phyloP scores from a whole-genome alignment of 2,329 filamentous ascomycete genomes.

The Cercospora sp. region DNA sequence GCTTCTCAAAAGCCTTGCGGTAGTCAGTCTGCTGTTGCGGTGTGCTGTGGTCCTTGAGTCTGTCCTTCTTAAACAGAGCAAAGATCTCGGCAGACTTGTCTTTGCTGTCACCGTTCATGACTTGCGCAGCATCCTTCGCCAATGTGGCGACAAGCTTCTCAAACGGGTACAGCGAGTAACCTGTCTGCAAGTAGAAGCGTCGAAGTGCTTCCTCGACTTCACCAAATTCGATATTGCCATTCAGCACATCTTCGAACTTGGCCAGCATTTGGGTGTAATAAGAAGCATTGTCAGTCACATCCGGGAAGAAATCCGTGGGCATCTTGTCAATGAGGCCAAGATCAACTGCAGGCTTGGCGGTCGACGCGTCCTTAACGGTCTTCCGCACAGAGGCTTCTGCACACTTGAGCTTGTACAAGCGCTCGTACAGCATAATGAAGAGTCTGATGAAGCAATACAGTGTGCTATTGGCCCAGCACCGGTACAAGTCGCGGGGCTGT shows the following conservation, averaged over 20 bases:
- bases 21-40: slow-evolving; percentile 88
- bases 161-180: slow-evolving; percentile 91
- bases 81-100: slow-evolving; percentile 93
- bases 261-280: slow-evolving; percentile 85
- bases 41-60: slow-evolving; percentile 80
- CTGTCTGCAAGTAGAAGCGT: slow-evolving; percentile 84
- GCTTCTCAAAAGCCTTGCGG: slow-evolving; percentile 87
- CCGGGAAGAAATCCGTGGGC: slow-evolving; percentile 70
- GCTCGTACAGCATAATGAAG: slow-evolving; percentile 85
- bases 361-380: slow-evolving; percentile 71
- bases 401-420: slow-evolving; percentile 79
- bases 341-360: slow-evolving; percentile 76
- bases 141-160: slow-evolving; percentile 83
- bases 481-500: slow-evolving; percentile 78
- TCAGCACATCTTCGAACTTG: slow-evolving; percentile 83
- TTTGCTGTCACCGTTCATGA: slow-evolving; percentile 82
- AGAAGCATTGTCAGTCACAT: slow-evolving; percentile 62
- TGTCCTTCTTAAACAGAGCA: slow-evolving; percentile 78
- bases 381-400: slow-evolving; percentile 71
- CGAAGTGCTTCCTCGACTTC: slow-evolving; percentile 88
- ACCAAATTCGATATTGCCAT: slow-evolving; percentile 75
- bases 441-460: slow-evolving; percentile 95
- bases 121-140: slow-evolving; percentile 75
- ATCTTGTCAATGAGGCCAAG: slow-evolving; percentile 81
- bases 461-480: slow-evolving; percentile 86